phyloP scores from a whole-genome alignment of 2,329 filamentous ascomycete species.

The Hirsutella minnesotensis region DNA sequence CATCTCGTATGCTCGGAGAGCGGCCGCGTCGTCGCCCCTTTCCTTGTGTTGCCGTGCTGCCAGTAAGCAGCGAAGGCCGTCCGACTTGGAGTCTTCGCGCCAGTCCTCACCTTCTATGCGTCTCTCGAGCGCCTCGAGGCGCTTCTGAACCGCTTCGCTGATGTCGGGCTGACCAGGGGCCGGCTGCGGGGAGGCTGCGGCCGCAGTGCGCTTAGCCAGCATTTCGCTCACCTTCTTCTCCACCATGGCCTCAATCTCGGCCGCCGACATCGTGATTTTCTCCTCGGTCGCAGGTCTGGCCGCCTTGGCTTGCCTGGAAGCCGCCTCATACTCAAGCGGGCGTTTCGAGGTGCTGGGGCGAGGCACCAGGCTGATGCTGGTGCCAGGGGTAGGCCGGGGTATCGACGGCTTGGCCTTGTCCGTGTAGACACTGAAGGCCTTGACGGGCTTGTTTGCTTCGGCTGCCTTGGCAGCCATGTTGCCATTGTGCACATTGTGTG shows the following conservation, averaged over 20 bases:
- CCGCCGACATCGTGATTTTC: constrained; percentile 46
- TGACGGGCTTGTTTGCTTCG: constrained; percentile 57
- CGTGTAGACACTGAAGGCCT: constrained; percentile 78
- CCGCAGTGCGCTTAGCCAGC: constrained; percentile 57
- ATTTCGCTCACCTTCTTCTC: constrained; percentile 87
- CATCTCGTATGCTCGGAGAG: constrained; percentile 75
- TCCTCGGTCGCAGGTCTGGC: constrained; percentile 23
- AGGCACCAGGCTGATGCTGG: constrained; percentile 6
- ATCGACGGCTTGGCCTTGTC: constrained; percentile 48
- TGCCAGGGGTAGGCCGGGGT: constrained; percentile 19
- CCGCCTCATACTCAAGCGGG: constrained; percentile 26
- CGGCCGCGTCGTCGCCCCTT: constrained; percentile 63
- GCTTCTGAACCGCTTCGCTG: constrained; percentile 66
- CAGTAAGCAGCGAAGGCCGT: constrained; percentile 76
- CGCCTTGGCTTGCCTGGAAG: constrained; percentile 35
- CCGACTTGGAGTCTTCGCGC: constrained; percentile 59
- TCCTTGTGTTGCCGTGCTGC: constrained; percentile 88
- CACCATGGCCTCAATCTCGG: constrained; percentile 80
- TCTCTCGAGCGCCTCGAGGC: constrained; percentile 74
- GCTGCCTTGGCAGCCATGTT: constrained; percentile 30
- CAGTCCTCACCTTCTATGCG: constrained; percentile 59
- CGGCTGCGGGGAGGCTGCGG: constrained; percentile 19
- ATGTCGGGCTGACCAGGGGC: constrained; percentile 35
- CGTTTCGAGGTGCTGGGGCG: constrained; percentile 25
- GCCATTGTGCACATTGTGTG: constrained; percentile 59